phyloP scores from a whole-genome alignment of 2,329 filamentous ascomycete genomes.

The Achaetomium macrosporum region DNA sequence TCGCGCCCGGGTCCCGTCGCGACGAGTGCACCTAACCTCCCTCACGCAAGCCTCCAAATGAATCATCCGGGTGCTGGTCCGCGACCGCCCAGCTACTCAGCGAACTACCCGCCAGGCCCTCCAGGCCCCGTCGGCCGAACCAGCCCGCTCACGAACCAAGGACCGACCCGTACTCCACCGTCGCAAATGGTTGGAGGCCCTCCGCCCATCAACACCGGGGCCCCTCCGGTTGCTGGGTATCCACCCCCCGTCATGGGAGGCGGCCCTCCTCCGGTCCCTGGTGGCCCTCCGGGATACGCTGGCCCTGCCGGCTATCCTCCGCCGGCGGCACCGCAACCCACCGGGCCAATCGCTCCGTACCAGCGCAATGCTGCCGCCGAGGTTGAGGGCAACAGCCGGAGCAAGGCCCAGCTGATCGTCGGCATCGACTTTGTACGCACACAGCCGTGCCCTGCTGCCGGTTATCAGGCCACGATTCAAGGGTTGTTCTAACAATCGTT shows the following conservation, averaged over 20 bases:
- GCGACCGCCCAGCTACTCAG: slow-evolving; percentile 58
- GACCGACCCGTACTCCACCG: slow-evolving; percentile 49
- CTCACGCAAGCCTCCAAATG: slow-evolving; percentile 51
- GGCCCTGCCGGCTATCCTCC: slow-evolving; percentile 44
- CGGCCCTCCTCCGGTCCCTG: slow-evolving; percentile 38
- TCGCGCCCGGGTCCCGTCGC: slow-evolving; percentile 35
- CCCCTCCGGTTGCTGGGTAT: slow-evolving; percentile 50
- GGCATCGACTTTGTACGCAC: slow-evolving; percentile 91
- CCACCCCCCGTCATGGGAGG: slow-evolving; percentile 48
- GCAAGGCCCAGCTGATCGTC: slow-evolving; percentile 95
- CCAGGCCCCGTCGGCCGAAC: slow-evolving; percentile 47
- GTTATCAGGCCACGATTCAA: neutral
- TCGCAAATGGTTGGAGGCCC: slow-evolving; percentile 58
- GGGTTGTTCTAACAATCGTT: slow-evolving; percentile 19
- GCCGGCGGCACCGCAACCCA: slow-evolving; percentile 30
- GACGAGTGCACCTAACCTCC: slow-evolving; percentile 42
- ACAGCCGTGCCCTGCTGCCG: neutral
- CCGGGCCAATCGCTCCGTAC: slow-evolving; percentile 35
- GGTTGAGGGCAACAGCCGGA: slow-evolving; percentile 80
- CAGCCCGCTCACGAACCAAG: slow-evolving; percentile 45
- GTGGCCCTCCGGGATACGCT: slow-evolving; percentile 43
- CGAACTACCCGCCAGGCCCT: slow-evolving; percentile 47
- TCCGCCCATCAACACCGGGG: slow-evolving; percentile 61
- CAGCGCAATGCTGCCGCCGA: slow-evolving; percentile 53
- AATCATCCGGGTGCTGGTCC: slow-evolving; percentile 56